Conservation (phyloP, 768 basidiomycete species). For the Suillus variegatus region DNA sequence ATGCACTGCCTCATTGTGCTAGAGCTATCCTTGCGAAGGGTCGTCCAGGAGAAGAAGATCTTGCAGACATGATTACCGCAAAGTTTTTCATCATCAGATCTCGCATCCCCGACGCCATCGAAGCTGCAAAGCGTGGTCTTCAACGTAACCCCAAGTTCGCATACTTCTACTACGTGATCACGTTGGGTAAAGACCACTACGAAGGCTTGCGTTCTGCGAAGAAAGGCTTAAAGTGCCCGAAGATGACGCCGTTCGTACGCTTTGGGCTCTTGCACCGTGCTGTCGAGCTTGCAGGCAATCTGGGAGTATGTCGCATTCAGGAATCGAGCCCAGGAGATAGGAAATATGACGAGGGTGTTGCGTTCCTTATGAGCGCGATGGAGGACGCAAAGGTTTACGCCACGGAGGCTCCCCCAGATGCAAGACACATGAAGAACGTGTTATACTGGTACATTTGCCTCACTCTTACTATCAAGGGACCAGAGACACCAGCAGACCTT, state of each 20-base stretch:
- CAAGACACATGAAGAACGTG: conserved; percentile 58
- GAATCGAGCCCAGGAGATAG: conserved; percentile 40
- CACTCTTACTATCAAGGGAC: conserved; percentile 51
- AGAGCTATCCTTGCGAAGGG: conserved; percentile 50
- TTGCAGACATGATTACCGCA: conserved; percentile 66
- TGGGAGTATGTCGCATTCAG: conserved; percentile 54
- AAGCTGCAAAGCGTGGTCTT: conserved; percentile 46
- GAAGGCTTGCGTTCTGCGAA: conserved; percentile 63
- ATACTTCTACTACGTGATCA: conserved; percentile 66
- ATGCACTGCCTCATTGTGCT: conserved; percentile 61
- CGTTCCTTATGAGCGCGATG: conserved; percentile 59
- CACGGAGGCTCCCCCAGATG: conserved; percentile 59
- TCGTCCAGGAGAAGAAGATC: conserved; percentile 44
- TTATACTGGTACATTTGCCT: conserved; percentile 61
- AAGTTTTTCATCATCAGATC: conserved; percentile 55
- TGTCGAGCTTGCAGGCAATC: conserved; percentile 57
- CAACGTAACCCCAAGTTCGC: conserved; percentile 58
- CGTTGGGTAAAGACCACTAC: conserved; percentile 46
- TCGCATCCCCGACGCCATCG: conserved; percentile 49
- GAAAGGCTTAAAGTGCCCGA: conserved; percentile 62
- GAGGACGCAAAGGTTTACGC: conserved; percentile 62
- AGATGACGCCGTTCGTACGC: conserved; percentile 55
- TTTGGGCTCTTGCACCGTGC: conserved; percentile 62
- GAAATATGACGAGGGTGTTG: conserved; percentile 61
- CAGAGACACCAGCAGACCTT: conserved; percentile 49